Evolutionary conservation across 495 filamentous ascomycete genomes (phyloP).

Genomic region (Podospora pseudopauciseta): DNA sequence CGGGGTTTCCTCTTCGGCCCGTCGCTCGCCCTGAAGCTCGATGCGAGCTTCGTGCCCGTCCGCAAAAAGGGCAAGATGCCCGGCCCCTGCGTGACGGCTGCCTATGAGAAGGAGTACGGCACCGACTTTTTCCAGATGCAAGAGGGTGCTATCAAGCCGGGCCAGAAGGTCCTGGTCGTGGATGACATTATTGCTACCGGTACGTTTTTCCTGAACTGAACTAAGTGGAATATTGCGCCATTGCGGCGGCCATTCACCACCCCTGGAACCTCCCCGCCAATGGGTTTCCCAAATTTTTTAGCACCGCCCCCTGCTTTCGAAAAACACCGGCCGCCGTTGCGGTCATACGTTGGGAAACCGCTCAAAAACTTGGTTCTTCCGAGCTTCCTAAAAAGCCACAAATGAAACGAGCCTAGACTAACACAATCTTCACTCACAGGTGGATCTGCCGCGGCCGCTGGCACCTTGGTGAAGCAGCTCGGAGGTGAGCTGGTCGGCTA

Average conservation of each 20-base stretch:
- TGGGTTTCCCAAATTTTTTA: conserved; percentile 1
- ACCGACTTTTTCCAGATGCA: conserved; percentile 97
- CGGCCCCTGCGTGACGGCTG: conserved; percentile 75
- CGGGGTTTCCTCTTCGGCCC: conserved; percentile 96
- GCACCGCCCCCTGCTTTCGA: conserved; percentile 3
- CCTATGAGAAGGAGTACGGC: conserved; percentile 94
- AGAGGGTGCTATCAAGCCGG: conserved; percentile 72
- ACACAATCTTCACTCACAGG: conserved; percentile 48
- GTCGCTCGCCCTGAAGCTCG: conserved; percentile 76
- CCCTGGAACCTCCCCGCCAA: conserved; percentile 8
- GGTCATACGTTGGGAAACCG: conserved; percentile 9
- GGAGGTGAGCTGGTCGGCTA: conserved; percentile 83
- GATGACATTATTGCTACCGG: conserved; percentile 99
- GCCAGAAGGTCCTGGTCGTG: conserved; percentile 86
- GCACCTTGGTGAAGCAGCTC: conserved; percentile 76
- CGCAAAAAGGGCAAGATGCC: conserved; percentile 97
- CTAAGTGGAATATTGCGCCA: conserved; percentile 14
- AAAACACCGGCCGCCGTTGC: not conserved
- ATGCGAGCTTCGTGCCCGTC: conserved; percentile 88
- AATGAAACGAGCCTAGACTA: conserved; percentile 9
- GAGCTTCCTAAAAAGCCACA: not conserved
- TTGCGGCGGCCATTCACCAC: conserved; percentile 14
- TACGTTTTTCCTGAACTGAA: conserved; percentile 42
- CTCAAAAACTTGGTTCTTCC: not conserved
- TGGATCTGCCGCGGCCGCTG: conserved; percentile 86